Percentiles rank a stretch among this genome's conserved stretches.
Conservation (phyloP, 352 stramenopile species). For the Globisporangium irregulare region DNA sequence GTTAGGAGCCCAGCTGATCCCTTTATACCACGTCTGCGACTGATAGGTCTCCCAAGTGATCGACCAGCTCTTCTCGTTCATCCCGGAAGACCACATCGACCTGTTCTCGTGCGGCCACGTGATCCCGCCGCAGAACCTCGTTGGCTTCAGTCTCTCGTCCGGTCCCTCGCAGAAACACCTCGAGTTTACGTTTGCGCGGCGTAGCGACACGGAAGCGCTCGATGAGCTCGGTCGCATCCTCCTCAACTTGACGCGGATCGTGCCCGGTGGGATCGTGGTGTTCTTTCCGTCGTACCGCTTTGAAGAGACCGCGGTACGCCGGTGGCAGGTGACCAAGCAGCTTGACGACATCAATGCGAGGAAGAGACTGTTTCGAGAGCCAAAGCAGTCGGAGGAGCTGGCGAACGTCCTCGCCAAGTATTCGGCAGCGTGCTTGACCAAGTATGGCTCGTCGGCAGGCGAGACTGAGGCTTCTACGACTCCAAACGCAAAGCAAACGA, state of each 20-base stretch:
- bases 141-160: conserved; percentile 63
- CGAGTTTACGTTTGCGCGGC: conserved; percentile 92
- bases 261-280: conserved; percentile 95
- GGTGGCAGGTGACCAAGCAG: conserved; percentile 84
- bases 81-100: conserved; percentile 78
- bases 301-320: conserved; percentile 84
- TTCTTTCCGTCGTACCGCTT: conserved; percentile 98
- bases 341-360: conserved; percentile 84
- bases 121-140: conserved; percentile 92
- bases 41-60: conserved; percentile 90
- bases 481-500: neutral
- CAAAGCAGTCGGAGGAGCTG: conserved; percentile 91
- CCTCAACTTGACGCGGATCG: conserved; percentile 86
- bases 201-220: conserved; percentile 69
- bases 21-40: neutral
- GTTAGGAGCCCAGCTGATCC: neutral
- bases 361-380: conserved; percentile 94
- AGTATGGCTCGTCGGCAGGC: neutral
- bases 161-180: conserved; percentile 89
- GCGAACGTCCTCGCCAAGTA: conserved; percentile 87
- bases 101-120: conserved; percentile 99
- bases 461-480: neutral
- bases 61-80: conserved; percentile 89
- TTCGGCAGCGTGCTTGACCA: conserved; percentile 51
- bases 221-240: conserved; percentile 95